A percentile compares a stretch with the other conserved stretches of the same genome.
These are phyloP conservation scores for Cladophialophora chaetospira DNA, from an alignment of 2,329 filamentous ascomycete species.

Conservation along the genomic window DNA sequence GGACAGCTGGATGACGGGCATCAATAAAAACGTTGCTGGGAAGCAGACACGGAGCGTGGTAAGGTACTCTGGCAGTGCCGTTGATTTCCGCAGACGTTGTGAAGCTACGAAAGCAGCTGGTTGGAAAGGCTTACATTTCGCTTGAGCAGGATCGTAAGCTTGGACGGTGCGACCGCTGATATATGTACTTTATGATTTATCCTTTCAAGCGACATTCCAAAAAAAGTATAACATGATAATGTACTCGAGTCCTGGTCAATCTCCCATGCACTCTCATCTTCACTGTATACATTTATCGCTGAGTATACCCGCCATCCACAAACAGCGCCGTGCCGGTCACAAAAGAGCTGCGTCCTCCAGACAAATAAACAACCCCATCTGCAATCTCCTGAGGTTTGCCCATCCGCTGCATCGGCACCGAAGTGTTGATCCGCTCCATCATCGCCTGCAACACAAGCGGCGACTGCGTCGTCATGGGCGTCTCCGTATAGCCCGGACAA, in stretches of 20 bases:
- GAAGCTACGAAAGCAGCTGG: not conserved
- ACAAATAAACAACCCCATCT: constrained; percentile 67
- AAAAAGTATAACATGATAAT: too few relatives aligned
- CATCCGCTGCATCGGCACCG: constrained; percentile 55
- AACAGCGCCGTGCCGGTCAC: constrained; percentile 71
- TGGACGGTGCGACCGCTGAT: too few relatives aligned
- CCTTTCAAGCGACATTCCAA: too few relatives aligned
- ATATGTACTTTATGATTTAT: too few relatives aligned
- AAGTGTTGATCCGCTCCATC: constrained; percentile 43
- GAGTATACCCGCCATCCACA: constrained; percentile 69
- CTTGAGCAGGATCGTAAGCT: too few relatives aligned
- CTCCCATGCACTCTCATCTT: too few relatives aligned
- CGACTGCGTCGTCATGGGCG: constrained; percentile 48
- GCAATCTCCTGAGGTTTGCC: constrained; percentile 54
- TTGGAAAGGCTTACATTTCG: not conserved
- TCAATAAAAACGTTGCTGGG: constrained; percentile 53
- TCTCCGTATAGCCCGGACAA: constrained; percentile 50
- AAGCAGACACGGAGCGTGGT: constrained; percentile 52
- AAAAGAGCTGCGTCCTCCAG: constrained; percentile 68
- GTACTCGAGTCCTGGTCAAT: too few relatives aligned
- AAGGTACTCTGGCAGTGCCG: constrained; percentile 50
- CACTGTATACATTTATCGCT: too few relatives aligned
- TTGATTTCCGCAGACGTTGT: constrained; percentile 42
- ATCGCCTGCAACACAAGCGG: constrained; percentile 18
- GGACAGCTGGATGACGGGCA: constrained; percentile 59